Conservation (phyloP, 352 stramenopile species). For the Phytophthora rubi region DNA sequence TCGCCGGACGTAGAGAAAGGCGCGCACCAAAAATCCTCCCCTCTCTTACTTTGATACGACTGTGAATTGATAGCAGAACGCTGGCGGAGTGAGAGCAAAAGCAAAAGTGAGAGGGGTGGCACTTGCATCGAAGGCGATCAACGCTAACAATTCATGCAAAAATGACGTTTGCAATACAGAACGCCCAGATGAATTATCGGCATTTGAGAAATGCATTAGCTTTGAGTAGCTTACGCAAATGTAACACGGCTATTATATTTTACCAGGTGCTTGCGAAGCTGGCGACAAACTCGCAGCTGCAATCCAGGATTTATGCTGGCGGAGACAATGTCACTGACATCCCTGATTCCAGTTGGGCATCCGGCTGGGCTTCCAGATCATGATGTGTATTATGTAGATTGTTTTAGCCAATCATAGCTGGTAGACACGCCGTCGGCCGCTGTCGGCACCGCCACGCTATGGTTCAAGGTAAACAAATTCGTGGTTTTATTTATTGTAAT, state of each 20-base stretch:
- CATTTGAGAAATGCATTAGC: not conserved
- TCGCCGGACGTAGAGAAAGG: not conserved
- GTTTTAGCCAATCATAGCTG: not conserved
- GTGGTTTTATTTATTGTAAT: too few relatives aligned
- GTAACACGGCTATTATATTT: not conserved
- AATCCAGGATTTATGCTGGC: not conserved
- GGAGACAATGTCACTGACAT: not conserved
- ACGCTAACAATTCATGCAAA: not conserved
- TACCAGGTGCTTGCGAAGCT: too few relatives aligned
- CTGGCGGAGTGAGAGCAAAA: not conserved
- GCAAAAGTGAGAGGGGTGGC: not conserved
- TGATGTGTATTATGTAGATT: not conserved
- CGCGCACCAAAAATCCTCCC: not conserved
- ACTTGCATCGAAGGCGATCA: not conserved
- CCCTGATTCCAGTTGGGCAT: not conserved
- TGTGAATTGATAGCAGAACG: not conserved
- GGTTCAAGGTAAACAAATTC: too few relatives aligned
- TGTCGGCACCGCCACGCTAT: too few relatives aligned
- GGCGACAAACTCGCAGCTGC: not conserved
- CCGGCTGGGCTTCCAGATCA: not conserved
- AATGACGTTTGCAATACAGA: not conserved
- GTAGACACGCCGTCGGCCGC: too few relatives aligned
- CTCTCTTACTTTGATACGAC: not conserved
- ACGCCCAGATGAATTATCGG: not conserved
- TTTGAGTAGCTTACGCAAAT: not conserved